Evolutionary conservation across 23 red algal genomes (phyloP).

Genomic region (Gracilariopsis chorda): DNA sequence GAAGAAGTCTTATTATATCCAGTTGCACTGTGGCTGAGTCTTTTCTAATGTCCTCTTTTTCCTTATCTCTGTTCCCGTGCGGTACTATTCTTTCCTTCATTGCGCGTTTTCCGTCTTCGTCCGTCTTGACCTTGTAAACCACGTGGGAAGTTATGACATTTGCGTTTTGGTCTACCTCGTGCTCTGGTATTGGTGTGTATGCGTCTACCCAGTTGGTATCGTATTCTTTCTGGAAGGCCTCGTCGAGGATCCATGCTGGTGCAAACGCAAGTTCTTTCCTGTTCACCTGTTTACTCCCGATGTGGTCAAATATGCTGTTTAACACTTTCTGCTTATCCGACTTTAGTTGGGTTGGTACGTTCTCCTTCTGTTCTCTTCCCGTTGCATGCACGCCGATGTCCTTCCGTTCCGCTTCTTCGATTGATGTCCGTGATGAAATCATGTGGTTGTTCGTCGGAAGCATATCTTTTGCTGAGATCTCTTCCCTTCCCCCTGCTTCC

Average conservation of each 20-base stretch:
- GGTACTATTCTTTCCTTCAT: slow-evolving; percentile 12
- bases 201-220: not conserved
- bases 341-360: too few relatives aligned
- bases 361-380: too few relatives aligned
- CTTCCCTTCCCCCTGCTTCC: too few relatives aligned
- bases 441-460: too few relatives aligned
- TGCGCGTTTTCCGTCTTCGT: not conserved
- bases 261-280: not conserved
- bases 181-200: not conserved
- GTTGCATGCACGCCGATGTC: too few relatives aligned
- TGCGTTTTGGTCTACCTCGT: not conserved
- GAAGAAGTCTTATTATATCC: not conserved
- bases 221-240: not conserved
- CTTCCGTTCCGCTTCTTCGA: too few relatives aligned
- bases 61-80: slow-evolving; percentile 13
- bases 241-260: not conserved
- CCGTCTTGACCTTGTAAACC: slow-evolving; percentile 14
- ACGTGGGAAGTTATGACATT: slow-evolving; percentile 7
- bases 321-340: not conserved
- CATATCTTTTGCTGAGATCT: too few relatives aligned
- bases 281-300: not conserved
- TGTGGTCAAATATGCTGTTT: not conserved
- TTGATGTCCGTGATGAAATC: too few relatives aligned
- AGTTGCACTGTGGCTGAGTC: not conserved
- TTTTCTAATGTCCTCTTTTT: slow-evolving; percentile 18